These are phyloP conservation scores for Cinnamomum micranthum DNA, from an alignment of 164 flowering plant genomes.

Conservation along the genomic window DNA sequence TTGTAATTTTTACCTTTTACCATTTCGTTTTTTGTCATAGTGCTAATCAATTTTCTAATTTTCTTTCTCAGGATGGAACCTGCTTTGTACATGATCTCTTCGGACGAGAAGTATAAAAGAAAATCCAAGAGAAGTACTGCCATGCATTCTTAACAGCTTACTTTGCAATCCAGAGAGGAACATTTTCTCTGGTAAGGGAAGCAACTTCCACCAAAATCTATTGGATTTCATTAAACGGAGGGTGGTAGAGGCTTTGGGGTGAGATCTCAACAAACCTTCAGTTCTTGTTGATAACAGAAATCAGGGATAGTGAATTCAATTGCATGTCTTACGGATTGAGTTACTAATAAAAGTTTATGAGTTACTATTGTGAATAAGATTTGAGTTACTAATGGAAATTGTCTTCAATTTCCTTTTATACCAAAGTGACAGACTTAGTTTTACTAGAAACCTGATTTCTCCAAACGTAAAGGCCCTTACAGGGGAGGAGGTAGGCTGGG, in stretches of 20 bases:
- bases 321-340: constrained; percentile 15
- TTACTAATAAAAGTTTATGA: no score
- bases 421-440: no score
- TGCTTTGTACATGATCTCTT: constrained; percentile 96
- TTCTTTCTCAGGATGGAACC: constrained; percentile 65
- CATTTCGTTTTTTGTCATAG: not conserved
- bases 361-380: no score
- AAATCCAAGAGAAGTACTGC: constrained; percentile 73
- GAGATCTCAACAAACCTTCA: constrained; percentile 80
- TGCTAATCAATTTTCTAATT: not conserved
- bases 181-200: constrained; percentile 93
- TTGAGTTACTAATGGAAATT: no score
- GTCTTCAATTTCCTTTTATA: no score
- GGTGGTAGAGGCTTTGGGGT: constrained; percentile 74
- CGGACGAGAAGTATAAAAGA: constrained; percentile 84
- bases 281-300: constrained; percentile 92
- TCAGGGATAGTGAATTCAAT: constrained; percentile 96
- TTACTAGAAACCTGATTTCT: no score
- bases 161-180: no score
- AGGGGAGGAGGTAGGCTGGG: no score
- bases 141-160: no score
- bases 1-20: not conserved
- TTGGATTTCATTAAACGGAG: constrained; percentile 79
- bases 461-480: no score
- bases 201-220: constrained; percentile 93